Evolutionary conservation across 345 rosid genomes (phyloP).

Genomic region (Eucalyptus shirleyi): DNA sequence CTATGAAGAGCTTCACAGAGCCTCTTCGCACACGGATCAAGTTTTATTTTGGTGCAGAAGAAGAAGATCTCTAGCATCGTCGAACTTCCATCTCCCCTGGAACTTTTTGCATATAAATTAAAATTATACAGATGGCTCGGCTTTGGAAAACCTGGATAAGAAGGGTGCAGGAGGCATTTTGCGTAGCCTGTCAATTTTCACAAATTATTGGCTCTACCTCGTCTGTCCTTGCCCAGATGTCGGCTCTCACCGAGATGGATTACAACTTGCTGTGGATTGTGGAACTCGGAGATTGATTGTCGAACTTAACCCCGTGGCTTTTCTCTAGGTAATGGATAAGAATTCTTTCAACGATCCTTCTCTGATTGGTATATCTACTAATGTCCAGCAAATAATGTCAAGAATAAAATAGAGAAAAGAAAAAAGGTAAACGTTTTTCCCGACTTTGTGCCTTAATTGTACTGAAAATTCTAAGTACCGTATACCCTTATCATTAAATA

Average conservation of each 20-base stretch:
- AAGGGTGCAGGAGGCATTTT: not conserved
- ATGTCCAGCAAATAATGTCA: not conserved
- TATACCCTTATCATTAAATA: not conserved
- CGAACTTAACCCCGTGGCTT: not conserved
- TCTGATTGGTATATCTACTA: not conserved
- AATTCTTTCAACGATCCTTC: not conserved
- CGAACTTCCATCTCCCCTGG: not conserved
- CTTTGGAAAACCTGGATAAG: not conserved
- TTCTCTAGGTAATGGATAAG: not conserved
- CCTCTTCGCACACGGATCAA: not conserved
- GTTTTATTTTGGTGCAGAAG: not conserved
- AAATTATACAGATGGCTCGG: not conserved
- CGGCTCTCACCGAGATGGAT: not conserved
- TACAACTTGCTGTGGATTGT: not conserved
- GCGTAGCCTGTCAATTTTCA: not conserved
- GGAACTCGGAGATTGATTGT: not conserved
- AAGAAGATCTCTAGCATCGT: not conserved
- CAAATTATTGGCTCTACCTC: not conserved
- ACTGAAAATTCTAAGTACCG: not conserved
- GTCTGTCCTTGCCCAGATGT: not conserved
- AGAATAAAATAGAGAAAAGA: rapidly evolving
- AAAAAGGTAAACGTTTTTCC: not conserved
- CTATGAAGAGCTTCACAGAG: not conserved
- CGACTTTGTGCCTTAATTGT: not conserved
- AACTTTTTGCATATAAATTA: not conserved